phyloP scores from a whole-genome alignment of 176 grass and related monocot species.

The Juncus inflexus region DNA sequence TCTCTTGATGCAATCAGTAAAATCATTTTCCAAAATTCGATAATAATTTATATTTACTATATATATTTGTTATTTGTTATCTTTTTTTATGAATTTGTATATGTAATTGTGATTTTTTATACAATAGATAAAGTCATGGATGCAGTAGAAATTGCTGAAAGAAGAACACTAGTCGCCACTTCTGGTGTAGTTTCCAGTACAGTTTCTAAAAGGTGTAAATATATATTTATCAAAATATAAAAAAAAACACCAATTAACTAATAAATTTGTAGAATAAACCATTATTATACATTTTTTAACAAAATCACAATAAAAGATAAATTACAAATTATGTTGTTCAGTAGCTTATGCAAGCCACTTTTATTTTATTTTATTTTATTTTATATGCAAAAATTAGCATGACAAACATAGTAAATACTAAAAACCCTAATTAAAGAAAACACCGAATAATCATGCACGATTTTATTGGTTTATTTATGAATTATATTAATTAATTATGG shows the following conservation, averaged over 20 bases:
- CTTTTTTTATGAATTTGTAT: not conserved
- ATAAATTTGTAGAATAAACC: not conserved
- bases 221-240: conserved; percentile 12
- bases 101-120: not conserved
- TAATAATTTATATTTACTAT: not conserved
- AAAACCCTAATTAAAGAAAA: no score
- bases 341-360: not conserved
- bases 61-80: not conserved
- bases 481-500: not conserved
- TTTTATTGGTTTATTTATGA: no score
- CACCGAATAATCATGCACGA: no score
- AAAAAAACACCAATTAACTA: not conserved
- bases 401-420: no score
- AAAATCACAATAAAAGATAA: not conserved
- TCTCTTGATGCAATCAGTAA: conserved; percentile 85
- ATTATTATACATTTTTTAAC: not conserved
- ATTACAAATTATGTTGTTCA: not conserved
- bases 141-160: conserved; percentile 74
- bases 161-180: conserved; percentile 55
- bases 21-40: conserved; percentile 9
- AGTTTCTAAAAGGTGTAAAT: conserved; percentile 47
- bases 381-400: no score
- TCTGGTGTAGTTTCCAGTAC: conserved; percentile 61
- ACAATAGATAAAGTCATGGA: conserved; percentile 80
- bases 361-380: no score